Conservation (phyloP, 208 protist genomes). For the Blastocrithidia nonstop region DNA sequence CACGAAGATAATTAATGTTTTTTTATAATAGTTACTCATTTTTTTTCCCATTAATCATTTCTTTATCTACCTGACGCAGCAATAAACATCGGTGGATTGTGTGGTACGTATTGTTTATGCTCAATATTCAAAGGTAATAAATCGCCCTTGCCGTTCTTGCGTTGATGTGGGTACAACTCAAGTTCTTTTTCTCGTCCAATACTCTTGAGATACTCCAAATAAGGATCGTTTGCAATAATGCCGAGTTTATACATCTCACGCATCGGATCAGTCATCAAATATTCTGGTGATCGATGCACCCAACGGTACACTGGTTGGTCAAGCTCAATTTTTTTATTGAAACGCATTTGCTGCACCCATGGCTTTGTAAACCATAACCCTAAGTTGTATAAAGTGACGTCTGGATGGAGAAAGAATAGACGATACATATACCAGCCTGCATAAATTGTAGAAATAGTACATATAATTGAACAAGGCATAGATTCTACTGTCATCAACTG, state of each 20-base stretch:
- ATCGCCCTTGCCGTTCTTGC: conserved; percentile 21
- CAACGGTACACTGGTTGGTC: conserved; percentile 69
- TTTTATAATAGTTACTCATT: too few relatives aligned
- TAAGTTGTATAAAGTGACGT: conserved; percentile 79
- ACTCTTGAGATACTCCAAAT: conserved; percentile 56
- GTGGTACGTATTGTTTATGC: conserved; percentile 40
- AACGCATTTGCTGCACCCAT: conserved; percentile 71
- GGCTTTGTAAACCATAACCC: conserved; percentile 62
- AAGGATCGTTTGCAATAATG: conserved; percentile 60
- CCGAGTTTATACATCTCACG: conserved; percentile 51
- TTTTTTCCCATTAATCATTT: too few relatives aligned
- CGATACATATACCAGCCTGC: conserved; percentile 56
- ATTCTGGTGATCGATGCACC: conserved; percentile 66
- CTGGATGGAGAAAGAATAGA: conserved; percentile 63
- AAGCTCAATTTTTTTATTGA: conserved; percentile 75
- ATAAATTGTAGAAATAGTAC: conserved; percentile 27
- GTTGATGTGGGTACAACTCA: conserved; percentile 17
- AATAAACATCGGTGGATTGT: conserved; percentile 39
- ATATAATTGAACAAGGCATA: conserved; percentile 29
- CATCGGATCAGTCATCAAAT: conserved; percentile 32
- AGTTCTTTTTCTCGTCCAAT: conserved; percentile 65
- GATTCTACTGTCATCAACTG: conserved; percentile 39
- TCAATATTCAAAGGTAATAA: conserved; percentile 33
- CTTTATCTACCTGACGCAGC: too few relatives aligned
- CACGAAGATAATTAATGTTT: too few relatives aligned